Percentiles rank a stretch among this genome's conserved stretches.
phyloP scores from a whole-genome alignment of 73 alveolate genomes.

The Tetrahymena malaccensis region DNA sequence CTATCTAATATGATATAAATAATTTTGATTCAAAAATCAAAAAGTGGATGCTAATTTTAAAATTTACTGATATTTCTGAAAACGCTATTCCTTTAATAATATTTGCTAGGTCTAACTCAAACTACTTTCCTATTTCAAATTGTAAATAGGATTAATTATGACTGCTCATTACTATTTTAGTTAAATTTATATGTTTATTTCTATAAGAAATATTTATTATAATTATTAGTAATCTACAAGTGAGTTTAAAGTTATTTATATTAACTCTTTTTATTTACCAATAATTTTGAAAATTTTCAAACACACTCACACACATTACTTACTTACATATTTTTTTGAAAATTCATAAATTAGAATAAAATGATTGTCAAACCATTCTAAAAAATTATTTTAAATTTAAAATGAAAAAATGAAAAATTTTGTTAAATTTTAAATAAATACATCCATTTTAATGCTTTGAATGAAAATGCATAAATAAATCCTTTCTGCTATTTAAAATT shows the following conservation, averaged over 20 bases:
- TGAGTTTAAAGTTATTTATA: not conserved
- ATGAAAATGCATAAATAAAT: no score
- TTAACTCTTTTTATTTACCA: not conserved
- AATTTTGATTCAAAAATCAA: not conserved
- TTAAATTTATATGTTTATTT: not conserved
- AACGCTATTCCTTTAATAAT: not conserved
- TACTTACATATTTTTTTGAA: no score
- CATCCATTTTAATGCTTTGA: no score
- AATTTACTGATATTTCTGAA: not conserved
- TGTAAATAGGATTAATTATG: not conserved
- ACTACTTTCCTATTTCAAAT: not conserved
- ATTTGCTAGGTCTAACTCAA: not conserved
- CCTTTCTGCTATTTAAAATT: no score
- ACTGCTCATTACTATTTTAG: not conserved
- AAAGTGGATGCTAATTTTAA: not conserved
- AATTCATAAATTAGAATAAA: no score
- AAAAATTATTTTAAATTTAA: no score
- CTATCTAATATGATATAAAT: not conserved
- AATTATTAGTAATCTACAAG: not conserved
- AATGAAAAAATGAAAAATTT: no score
- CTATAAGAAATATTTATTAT: not conserved
- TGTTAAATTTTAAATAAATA: no score
- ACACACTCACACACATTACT: not conserved
- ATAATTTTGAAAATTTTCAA: no score
- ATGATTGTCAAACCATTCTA: no score